Conservation (phyloP, 495 filamentous ascomycete genomes). For the Penicillium bovifimosum region DNA sequence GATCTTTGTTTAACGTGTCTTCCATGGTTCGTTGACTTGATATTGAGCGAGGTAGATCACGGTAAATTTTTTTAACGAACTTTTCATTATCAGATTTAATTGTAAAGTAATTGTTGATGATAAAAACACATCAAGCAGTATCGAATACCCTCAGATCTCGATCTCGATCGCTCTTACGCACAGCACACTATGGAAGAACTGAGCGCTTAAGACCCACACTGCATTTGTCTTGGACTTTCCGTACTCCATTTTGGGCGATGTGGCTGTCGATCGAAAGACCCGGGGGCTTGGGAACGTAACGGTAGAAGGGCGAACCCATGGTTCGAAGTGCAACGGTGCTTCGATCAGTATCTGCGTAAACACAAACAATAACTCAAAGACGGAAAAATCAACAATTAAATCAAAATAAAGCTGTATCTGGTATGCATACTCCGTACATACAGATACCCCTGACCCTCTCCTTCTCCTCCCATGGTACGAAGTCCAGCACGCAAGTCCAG, state of each 20-base stretch:
- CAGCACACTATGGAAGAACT: neutral
- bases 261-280: slow-evolving; percentile 21
- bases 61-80: neutral
- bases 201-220: slow-evolving; percentile 3
- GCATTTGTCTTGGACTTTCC: neutral
- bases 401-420: neutral
- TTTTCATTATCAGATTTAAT: neutral
- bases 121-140: no score
- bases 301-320: slow-evolving; percentile 9
- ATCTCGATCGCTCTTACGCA: neutral
- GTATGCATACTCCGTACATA: no score
- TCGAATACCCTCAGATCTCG: neutral
- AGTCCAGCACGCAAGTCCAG: no score
- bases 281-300: slow-evolving; percentile 23
- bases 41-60: no score
- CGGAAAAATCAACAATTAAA: neutral
- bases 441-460: slow-evolving; percentile 1
- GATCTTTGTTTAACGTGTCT: no score
- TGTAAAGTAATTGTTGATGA: no score
- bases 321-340: neutral
- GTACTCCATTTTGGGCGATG: slow-evolving; percentile 9
- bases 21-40: no score
- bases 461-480: neutral
- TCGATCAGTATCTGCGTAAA: neutral
- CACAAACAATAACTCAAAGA: neutral